phyloP scores from a whole-genome alignment of 345 rosid genomes.

The Populus alba region DNA sequence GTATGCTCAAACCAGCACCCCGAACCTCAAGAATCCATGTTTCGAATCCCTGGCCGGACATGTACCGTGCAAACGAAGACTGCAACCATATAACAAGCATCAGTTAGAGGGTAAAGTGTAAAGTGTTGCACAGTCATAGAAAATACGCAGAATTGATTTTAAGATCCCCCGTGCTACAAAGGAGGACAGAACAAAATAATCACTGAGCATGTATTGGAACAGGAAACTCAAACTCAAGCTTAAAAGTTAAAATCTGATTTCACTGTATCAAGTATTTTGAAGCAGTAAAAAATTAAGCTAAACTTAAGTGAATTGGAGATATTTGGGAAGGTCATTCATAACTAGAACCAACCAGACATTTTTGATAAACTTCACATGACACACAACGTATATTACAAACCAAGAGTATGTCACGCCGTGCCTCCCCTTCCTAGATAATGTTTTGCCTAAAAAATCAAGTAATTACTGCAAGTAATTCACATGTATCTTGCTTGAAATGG shows the following conservation, averaged over 20 bases:
- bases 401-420: background rate
- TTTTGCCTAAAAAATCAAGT: background rate
- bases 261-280: background rate
- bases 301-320: background rate
- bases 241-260: background rate
- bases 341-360: background rate
- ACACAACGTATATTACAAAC: background rate
- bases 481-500: background rate
- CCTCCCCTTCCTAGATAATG: background rate
- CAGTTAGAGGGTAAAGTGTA: conserved; percentile 1
- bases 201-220: background rate
- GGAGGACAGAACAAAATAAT: background rate
- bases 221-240: background rate
- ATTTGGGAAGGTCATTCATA: background rate
- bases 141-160: background rate
- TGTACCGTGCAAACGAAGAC: conserved; percentile 85
- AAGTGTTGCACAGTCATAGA: background rate
- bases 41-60: conserved; percentile 89
- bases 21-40: conserved; percentile 96
- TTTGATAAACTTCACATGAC: background rate
- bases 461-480: background rate
- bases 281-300: background rate
- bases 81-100: conserved; percentile 30
- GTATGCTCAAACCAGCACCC: conserved; percentile 88
- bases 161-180: background rate